Evolutionary conservation across 768 basidiomycete species (phyloP).

Genomic region (Coprinellus micaceus): DNA sequence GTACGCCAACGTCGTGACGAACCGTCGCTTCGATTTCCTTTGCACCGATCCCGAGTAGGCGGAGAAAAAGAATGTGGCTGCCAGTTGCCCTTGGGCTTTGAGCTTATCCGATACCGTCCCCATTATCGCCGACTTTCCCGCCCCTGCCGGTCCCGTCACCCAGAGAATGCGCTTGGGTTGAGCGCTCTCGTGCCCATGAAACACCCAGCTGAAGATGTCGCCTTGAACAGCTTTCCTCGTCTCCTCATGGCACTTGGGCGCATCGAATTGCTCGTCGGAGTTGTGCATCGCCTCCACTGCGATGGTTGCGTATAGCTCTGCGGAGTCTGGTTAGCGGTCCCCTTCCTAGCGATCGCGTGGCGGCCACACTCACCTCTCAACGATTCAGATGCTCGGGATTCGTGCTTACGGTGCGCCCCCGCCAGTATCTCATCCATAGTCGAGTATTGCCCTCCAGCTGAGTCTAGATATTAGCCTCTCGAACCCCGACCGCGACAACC

Average conservation of each 20-base stretch:
- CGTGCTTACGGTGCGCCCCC: too few relatives aligned
- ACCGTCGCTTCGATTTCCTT: background rate
- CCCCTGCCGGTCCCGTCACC: constrained; percentile 1
- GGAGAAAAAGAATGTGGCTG: constrained; percentile 2
- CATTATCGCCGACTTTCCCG: constrained; percentile 1
- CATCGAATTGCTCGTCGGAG: background rate
- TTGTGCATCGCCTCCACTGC: background rate
- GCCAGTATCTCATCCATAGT: too few relatives aligned
- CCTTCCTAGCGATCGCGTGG: too few relatives aligned
- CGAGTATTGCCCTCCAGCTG: too few relatives aligned
- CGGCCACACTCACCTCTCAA: too few relatives aligned
- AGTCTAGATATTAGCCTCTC: too few relatives aligned
- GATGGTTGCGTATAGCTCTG: background rate
- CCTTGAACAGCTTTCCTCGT: background rate
- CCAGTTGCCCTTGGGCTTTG: background rate
- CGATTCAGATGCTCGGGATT: too few relatives aligned
- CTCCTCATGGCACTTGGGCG: background rate
- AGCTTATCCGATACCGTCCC: background rate
- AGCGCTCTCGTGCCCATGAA: background rate
- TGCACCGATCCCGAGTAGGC: background rate
- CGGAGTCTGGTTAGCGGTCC: too few relatives aligned
- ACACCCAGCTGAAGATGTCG: background rate
- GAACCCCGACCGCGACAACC: too few relatives aligned
- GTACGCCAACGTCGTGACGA: constrained; percentile 2
- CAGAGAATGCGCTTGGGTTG: background rate